Evolutionary conservation across 805 yeast genomes (phyloP).

Genomic region (Helenozyma baotianmanensis): DNA sequence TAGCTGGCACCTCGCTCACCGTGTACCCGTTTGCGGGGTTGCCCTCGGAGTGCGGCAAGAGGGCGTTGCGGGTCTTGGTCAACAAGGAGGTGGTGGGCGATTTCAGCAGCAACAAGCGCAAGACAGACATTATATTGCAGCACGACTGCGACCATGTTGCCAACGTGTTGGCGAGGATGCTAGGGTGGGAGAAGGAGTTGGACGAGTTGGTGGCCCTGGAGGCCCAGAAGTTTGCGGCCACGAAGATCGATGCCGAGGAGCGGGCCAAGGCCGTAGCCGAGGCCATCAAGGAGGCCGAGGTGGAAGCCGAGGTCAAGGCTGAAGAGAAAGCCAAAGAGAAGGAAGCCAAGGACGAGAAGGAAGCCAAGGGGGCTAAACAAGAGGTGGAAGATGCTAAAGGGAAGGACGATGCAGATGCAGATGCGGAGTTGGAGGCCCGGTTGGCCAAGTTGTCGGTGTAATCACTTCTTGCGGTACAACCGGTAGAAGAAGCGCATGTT

Average conservation of each 20-base stretch:
- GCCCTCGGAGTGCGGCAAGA: constrained; percentile 57
- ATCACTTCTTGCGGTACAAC: constrained; percentile 53
- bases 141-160: constrained; percentile 69
- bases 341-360: constrained; percentile 4
- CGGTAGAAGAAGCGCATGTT: constrained; percentile 86
- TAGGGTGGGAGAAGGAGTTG: constrained; percentile 66
- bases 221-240: background rate
- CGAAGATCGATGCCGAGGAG: background rate
- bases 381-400: background rate
- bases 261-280: background rate
- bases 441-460: constrained; percentile 7
- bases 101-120: constrained; percentile 45
- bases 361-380: background rate
- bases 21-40: constrained; percentile 88
- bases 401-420: constrained; percentile 1
- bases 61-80: constrained; percentile 56
- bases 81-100: constrained; percentile 80
- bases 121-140: constrained; percentile 55
- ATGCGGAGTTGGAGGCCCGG: constrained; percentile 2
- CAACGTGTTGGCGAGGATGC: constrained; percentile 41
- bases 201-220: constrained; percentile 29
- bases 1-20: constrained; percentile 88
- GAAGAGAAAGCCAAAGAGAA: constrained; percentile 7
- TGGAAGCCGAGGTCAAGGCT: constrained; percentile 2
- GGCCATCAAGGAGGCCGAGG: constrained; percentile 1